These are phyloP conservation scores for Penicillium hordei DNA, from an alignment of 2,329 filamentous ascomycete species.

Conservation along the genomic window DNA sequence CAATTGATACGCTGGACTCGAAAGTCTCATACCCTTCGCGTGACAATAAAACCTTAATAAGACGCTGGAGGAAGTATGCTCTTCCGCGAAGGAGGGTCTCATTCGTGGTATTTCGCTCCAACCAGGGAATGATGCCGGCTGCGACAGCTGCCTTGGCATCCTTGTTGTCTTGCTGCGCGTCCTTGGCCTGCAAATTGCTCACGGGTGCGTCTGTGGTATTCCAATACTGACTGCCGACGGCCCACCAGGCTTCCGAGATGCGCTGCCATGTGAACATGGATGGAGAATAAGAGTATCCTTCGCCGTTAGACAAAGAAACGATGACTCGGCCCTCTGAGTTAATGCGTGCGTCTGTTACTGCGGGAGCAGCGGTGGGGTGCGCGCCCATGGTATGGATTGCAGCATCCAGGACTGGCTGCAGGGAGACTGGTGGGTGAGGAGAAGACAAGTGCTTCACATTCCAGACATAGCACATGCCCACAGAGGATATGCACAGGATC, in stretches of 20 bases:
- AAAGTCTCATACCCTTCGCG: slow-evolving; percentile 90
- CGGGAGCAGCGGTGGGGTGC: slow-evolving; percentile 76
- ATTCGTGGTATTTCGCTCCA: slow-evolving; percentile 92
- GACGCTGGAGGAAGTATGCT: slow-evolving; percentile 84
- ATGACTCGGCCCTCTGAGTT: slow-evolving; percentile 85
- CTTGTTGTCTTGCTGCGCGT: slow-evolving; percentile 57
- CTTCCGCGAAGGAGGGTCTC: slow-evolving; percentile 89
- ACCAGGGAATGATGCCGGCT: slow-evolving; percentile 85
- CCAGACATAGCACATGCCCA: slow-evolving; percentile 90
- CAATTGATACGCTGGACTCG: slow-evolving; percentile 86
- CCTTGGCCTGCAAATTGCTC: slow-evolving; percentile 72
- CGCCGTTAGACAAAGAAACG: slow-evolving; percentile 89
- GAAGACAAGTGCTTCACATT: slow-evolving; percentile 80
- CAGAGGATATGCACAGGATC: slow-evolving; percentile 84
- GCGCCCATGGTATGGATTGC: slow-evolving; percentile 76
- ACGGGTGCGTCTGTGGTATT: slow-evolving; percentile 93
- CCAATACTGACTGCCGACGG: slow-evolving; percentile 97
- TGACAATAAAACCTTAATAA: slow-evolving; percentile 84
- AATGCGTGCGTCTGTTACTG: slow-evolving; percentile 85
- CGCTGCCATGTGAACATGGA: slow-evolving; percentile 90
- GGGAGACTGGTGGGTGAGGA: slow-evolving; percentile 83
- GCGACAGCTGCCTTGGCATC: slow-evolving; percentile 64
- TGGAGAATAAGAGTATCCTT: slow-evolving; percentile 86
- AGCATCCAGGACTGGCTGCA: slow-evolving; percentile 84
- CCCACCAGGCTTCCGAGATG: slow-evolving; percentile 97